A percentile compares a stretch with the other conserved stretches of the same genome.
These are phyloP conservation scores for Globisporangium cederbergense DNA, from an alignment of 352 stramenopile genomes.

Conservation along the genomic window DNA sequence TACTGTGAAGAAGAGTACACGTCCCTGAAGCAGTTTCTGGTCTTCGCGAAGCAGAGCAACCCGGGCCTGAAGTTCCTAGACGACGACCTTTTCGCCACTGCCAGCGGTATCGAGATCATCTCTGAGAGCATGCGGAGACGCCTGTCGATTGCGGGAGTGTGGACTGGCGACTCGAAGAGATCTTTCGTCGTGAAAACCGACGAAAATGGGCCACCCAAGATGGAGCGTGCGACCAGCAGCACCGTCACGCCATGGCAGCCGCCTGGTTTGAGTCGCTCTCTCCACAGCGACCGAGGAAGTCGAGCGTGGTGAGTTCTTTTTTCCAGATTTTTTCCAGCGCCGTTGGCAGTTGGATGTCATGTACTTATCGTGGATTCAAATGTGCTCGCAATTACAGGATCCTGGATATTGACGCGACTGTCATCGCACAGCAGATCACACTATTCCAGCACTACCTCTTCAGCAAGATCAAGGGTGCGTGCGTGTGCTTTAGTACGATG, in stretches of 20 bases:
- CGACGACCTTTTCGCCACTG: conserved; percentile 66
- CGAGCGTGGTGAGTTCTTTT: conserved; percentile 51
- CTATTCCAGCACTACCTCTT: conserved; percentile 86
- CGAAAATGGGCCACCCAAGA: conserved; percentile 25
- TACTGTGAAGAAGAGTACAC: conserved; percentile 74
- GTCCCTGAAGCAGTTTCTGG: conserved; percentile 67
- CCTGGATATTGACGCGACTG: conserved; percentile 70
- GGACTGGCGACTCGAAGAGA: conserved; percentile 51
- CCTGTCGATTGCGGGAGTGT: conserved; percentile 74
- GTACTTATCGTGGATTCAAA: not conserved
- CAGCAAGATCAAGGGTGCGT: conserved; percentile 80
- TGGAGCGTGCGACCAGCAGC: conserved; percentile 25
- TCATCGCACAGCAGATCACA: conserved; percentile 83
- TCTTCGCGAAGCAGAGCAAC: conserved; percentile 56
- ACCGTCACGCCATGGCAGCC: conserved; percentile 56
- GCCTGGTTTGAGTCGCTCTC: conserved; percentile 33
- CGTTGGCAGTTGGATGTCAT: not conserved
- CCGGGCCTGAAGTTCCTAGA: conserved; percentile 64
- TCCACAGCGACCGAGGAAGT: conserved; percentile 24
- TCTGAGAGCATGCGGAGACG: conserved; percentile 67
- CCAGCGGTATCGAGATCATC: conserved; percentile 75
- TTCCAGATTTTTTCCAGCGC: not conserved
- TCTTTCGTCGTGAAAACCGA: conserved; percentile 63
- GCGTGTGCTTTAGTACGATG: not conserved
- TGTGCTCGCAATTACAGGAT: conserved; percentile 31